A percentile compares a stretch with the other conserved stretches of the same genome.
phyloP scores from a whole-genome alignment of 2,329 filamentous ascomycete species.

The Penicillium sp. region DNA sequence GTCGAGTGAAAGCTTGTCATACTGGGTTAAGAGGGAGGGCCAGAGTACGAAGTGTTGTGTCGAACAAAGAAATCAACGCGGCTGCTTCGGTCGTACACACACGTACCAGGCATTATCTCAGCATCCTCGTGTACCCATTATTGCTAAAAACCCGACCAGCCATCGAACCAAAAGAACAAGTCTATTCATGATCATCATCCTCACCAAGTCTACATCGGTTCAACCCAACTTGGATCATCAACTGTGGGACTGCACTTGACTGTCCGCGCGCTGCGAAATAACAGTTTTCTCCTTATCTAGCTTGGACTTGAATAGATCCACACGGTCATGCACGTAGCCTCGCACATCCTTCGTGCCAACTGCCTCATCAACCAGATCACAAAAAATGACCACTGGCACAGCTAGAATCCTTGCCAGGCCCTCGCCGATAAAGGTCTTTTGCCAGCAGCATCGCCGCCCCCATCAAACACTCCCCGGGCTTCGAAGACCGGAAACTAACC shows the following conservation, averaged over 20 bases:
- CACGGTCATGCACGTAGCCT: slow-evolving; percentile 48
- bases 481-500: slow-evolving; percentile 9
- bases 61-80: background rate
- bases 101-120: too few species aligned
- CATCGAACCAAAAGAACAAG: background rate
- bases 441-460: slow-evolving; percentile 61
- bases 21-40: background rate
- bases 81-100: too few species aligned
- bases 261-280: slow-evolving; percentile 25
- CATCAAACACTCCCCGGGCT: slow-evolving; percentile 53
- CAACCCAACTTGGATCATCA: slow-evolving; percentile 15
- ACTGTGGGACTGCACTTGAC: slow-evolving; percentile 26
- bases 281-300: slow-evolving; percentile 19
- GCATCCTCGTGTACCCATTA: background rate
- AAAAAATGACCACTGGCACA: slow-evolving; percentile 60
- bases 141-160: background rate
- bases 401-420: slow-evolving; percentile 59
- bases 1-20: background rate
- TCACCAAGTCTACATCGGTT: slow-evolving; percentile 7
- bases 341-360: slow-evolving; percentile 54
- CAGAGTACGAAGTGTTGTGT: background rate
- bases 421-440: slow-evolving; percentile 60
- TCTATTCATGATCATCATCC: background rate
- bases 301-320: slow-evolving; percentile 9
- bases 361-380: slow-evolving; percentile 55